Evolutionary conservation across 2,329 filamentous ascomycete genomes (phyloP).

Genomic region (Colletotrichum sp.): DNA sequence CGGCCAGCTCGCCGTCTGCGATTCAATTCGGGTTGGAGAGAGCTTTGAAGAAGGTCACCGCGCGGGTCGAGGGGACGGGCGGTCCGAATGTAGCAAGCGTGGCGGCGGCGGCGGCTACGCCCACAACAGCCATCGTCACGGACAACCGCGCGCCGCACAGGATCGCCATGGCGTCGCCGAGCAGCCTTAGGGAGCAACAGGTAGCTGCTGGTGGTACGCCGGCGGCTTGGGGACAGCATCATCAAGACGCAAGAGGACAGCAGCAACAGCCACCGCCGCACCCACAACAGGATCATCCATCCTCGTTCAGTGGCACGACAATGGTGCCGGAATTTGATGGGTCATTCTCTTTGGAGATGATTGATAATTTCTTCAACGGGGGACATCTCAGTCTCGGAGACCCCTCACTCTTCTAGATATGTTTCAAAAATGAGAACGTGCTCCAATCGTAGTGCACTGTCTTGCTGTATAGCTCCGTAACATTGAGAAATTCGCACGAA

Average conservation of each 20-base stretch:
- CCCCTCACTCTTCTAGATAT: conserved; percentile 13
- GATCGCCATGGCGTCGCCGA: background rate
- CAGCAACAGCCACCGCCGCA: background rate
- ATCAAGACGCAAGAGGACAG: background rate
- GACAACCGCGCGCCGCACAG: background rate
- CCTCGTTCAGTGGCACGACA: background rate
- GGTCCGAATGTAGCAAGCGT: background rate
- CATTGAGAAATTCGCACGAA: background rate
- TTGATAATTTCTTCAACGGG: conserved; percentile 17
- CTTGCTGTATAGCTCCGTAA: background rate
- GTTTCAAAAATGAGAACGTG: background rate
- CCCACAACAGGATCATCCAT: background rate
- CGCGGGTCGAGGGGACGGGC: background rate
- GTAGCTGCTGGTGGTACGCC: background rate
- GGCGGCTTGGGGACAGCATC: background rate
- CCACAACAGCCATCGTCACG: background rate
- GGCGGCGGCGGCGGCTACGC: background rate
- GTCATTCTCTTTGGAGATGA: conserved; percentile 12
- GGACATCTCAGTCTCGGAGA: conserved; percentile 20
- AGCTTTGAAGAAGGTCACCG: conserved; percentile 15
- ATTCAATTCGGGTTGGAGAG: conserved; percentile 18
- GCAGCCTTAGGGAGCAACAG: background rate
- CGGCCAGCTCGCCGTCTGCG: conserved; percentile 13
- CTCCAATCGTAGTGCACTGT: background rate
- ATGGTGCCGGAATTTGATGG: conserved; percentile 9